These are phyloP conservation scores for Penicillium oxalicum DNA, from an alignment of 2,329 filamentous ascomycete species.

Conservation along the genomic window DNA sequence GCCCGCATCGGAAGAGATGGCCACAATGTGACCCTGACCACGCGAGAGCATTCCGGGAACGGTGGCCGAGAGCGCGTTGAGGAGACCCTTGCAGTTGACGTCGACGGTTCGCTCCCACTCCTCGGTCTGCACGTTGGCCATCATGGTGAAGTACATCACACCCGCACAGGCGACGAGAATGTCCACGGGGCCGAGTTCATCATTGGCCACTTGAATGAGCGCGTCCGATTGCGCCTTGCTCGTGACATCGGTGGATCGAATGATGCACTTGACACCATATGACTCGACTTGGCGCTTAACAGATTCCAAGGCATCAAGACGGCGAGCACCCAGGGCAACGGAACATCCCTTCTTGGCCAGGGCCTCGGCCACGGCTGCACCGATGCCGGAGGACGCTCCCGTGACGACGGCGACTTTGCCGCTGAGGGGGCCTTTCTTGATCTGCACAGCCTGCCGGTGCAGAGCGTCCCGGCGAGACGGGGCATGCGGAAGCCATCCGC, in stretches of 20 bases:
- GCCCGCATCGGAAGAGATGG: slow-evolving; percentile 75
- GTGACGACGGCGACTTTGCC: slow-evolving; percentile 71
- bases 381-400: slow-evolving; percentile 73
- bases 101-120: slow-evolving; percentile 80
- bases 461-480: slow-evolving; percentile 49
- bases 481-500: slow-evolving; percentile 66
- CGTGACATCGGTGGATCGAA: slow-evolving; percentile 68
- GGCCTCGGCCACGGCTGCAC: slow-evolving; percentile 64
- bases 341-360: slow-evolving; percentile 66
- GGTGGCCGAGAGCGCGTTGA: slow-evolving; percentile 64
- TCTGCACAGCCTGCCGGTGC: slow-evolving; percentile 40
- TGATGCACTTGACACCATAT: slow-evolving; percentile 59
- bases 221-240: slow-evolving; percentile 59
- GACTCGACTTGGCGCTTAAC: slow-evolving; percentile 57
- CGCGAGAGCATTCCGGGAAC: slow-evolving; percentile 67
- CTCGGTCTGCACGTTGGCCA: slow-evolving; percentile 66
- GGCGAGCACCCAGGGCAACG: slow-evolving; percentile 65
- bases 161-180: slow-evolving; percentile 75
- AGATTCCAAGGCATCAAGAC: slow-evolving; percentile 60
- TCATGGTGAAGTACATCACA: slow-evolving; percentile 87
- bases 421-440: slow-evolving; percentile 54
- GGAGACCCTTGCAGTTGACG: slow-evolving; percentile 77
- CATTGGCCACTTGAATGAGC: slow-evolving; percentile 54
- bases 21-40: slow-evolving; percentile 66
- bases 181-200: slow-evolving; percentile 65